Conservation (phyloP, 2,329 filamentous ascomycete genomes). For the Diplodia scrobiculata region DNA sequence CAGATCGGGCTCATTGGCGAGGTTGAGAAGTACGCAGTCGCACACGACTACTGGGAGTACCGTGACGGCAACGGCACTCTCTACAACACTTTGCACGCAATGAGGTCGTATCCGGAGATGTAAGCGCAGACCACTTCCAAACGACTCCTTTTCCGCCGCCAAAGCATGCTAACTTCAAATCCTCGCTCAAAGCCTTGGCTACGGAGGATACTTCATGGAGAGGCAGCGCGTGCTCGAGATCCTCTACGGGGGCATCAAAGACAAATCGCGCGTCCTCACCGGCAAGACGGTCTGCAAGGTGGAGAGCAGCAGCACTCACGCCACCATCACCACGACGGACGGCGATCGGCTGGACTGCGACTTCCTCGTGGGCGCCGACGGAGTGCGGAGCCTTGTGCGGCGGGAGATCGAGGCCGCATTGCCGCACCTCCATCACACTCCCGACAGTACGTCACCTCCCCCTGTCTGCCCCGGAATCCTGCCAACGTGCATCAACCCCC, state of each 20-base stretch:
- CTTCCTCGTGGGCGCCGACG: constrained; percentile 29
- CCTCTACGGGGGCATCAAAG: constrained; percentile 34
- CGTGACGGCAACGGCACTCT: constrained; percentile 29
- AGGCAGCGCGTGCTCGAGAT: constrained; percentile 35
- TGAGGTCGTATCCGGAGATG: constrained; percentile 7
- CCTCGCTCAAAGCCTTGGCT: neutral
- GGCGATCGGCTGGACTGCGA: constrained; percentile 25
- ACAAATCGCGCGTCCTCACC: constrained; percentile 34
- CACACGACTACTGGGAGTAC: constrained; percentile 5
- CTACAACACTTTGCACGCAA: constrained; percentile 29
- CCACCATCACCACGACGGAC: constrained; percentile 12
- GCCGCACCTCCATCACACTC: neutral
- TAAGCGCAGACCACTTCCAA: neutral
- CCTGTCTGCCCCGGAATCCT: neutral
- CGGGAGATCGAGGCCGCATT: constrained; percentile 21
- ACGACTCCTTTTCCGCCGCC: too few relatives aligned
- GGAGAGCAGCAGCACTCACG: neutral
- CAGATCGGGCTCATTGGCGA: constrained; percentile 17
- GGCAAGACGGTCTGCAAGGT: constrained; percentile 25
- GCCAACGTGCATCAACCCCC: neutral
- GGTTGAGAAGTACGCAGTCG: constrained; percentile 14
- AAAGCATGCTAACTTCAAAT: neutral
- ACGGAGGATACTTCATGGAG: constrained; percentile 34
- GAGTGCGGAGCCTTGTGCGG: constrained; percentile 21
- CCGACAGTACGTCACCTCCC: constrained; percentile 11